Conservation (phyloP, 768 basidiomycete species). For the Boletus tylopilopsis region DNA sequence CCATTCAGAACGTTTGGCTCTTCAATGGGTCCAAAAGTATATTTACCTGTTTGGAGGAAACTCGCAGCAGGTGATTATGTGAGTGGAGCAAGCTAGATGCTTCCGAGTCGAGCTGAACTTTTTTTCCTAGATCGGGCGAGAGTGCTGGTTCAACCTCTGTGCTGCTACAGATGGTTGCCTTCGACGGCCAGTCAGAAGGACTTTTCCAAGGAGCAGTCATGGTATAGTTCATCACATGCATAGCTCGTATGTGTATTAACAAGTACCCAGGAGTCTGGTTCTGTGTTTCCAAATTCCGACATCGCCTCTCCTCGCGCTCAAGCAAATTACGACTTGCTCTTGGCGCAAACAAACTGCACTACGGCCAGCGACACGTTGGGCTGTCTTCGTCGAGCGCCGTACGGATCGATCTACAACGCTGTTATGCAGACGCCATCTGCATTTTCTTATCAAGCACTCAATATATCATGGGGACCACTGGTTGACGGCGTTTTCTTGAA, state of each 20-base stretch:
- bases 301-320: constrained; percentile 15
- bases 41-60: constrained; percentile 40
- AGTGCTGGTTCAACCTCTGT: constrained; percentile 38
- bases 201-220: constrained; percentile 33
- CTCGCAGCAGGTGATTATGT: constrained; percentile 31
- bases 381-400: constrained; percentile 33
- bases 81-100: background rate
- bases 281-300: background rate
- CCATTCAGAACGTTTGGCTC: constrained; percentile 32
- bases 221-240: constrained; percentile 7
- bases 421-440: constrained; percentile 30
- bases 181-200: constrained; percentile 20
- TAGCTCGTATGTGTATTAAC: background rate
- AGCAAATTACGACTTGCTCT: constrained; percentile 30
- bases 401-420: constrained; percentile 27
- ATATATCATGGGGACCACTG: constrained; percentile 9
- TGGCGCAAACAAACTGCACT: constrained; percentile 26
- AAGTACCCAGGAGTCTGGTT: constrained; percentile 11
- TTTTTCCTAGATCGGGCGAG: background rate
- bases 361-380: constrained; percentile 22
- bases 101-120: background rate
- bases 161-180: constrained; percentile 28
- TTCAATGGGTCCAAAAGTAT: constrained; percentile 56
- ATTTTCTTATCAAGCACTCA: constrained; percentile 32
- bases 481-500: constrained; percentile 5